A percentile compares a stretch with the other conserved stretches of the same genome.
phyloP scores from a whole-genome alignment of 352 stramenopile species.

The Pythium aristosporum region DNA sequence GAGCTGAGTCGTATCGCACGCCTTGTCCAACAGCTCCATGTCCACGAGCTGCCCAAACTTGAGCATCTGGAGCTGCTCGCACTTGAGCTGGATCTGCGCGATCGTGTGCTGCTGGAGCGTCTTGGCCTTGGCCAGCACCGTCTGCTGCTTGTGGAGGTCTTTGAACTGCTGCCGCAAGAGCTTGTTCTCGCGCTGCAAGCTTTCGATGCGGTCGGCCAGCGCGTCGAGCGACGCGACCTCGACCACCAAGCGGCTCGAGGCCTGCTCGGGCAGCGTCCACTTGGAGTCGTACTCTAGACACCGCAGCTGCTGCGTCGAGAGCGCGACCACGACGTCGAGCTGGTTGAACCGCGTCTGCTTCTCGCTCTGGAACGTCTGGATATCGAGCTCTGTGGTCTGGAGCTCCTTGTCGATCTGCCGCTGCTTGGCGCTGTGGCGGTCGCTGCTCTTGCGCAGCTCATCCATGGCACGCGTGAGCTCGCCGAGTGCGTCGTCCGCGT shows the following conservation, averaged over 20 bases:
- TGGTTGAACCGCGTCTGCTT: conserved; percentile 93
- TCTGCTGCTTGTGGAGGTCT: conserved; percentile 89
- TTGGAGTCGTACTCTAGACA: conserved; percentile 35
- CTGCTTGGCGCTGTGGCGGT: conserved; percentile 82
- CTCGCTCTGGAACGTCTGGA: conserved; percentile 91
- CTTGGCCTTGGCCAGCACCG: conserved; percentile 77
- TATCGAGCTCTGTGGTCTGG: conserved; percentile 82
- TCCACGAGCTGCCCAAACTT: conserved; percentile 84
- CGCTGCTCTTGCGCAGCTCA: conserved; percentile 85
- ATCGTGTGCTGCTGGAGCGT: conserved; percentile 69
- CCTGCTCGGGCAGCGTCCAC: conserved; percentile 57
- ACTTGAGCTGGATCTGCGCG: conserved; percentile 55
- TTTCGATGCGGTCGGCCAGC: conserved; percentile 72
- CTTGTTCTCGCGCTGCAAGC: conserved; percentile 81
- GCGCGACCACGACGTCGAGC: conserved; percentile 76
- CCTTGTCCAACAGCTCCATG: conserved; percentile 88
- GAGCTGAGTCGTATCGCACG: conserved; percentile 68
- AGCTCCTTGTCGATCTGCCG: conserved; percentile 93
- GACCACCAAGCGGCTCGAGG: conserved; percentile 72
- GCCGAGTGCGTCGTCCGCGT: conserved; percentile 87
- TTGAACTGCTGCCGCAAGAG: conserved; percentile 85
- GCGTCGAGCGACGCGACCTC: conserved; percentile 52
- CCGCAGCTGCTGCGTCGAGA: conserved; percentile 74
- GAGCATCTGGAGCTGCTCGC: conserved; percentile 77
- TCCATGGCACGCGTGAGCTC: conserved; percentile 88